Evolutionary conservation across 2,329 filamentous ascomycete species (phyloP).

Genomic region (Colletotrichum nymphaeae): DNA sequence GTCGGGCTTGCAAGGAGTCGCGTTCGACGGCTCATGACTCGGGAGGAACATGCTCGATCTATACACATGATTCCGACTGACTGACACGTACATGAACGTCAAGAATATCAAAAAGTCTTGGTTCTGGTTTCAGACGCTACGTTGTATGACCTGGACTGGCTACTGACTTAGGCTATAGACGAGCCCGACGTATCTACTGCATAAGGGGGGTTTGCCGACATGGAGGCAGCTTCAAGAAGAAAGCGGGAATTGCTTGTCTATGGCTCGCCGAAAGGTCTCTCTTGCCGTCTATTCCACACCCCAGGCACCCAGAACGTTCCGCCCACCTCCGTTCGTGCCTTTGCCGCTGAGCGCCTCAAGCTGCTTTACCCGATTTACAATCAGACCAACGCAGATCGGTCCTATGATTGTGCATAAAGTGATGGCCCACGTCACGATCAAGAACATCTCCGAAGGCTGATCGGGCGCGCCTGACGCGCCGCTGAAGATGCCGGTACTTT

Average conservation of each 20-base stretch:
- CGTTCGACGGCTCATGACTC: conserved; percentile 9
- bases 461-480: conserved; percentile 14
- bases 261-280: not conserved
- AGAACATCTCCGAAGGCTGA: conserved; percentile 55
- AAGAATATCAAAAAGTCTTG: not conserved
- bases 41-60: not conserved
- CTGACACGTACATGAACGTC: not conserved
- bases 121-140: conserved; percentile 9
- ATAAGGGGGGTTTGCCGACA: not conserved
- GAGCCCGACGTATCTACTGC: not conserved
- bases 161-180: not conserved
- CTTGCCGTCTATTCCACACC: conserved; percentile 16
- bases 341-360: conserved; percentile 36
- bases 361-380: conserved; percentile 55
- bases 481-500: conserved; percentile 60
- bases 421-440: conserved; percentile 67
- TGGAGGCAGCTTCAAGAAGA: not conserved
- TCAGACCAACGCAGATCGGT: conserved; percentile 58
- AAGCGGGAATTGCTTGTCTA: not conserved
- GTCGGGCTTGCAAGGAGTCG: conserved; percentile 4
- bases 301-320: conserved; percentile 33
- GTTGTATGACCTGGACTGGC: not conserved
- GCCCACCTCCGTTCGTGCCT: not conserved
- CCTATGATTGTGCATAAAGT: conserved; percentile 65
- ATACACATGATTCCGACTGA: not conserved